Conservation (phyloP, 2,329 filamentous ascomycete species). For the Gaeumannomyces sp. region DNA sequence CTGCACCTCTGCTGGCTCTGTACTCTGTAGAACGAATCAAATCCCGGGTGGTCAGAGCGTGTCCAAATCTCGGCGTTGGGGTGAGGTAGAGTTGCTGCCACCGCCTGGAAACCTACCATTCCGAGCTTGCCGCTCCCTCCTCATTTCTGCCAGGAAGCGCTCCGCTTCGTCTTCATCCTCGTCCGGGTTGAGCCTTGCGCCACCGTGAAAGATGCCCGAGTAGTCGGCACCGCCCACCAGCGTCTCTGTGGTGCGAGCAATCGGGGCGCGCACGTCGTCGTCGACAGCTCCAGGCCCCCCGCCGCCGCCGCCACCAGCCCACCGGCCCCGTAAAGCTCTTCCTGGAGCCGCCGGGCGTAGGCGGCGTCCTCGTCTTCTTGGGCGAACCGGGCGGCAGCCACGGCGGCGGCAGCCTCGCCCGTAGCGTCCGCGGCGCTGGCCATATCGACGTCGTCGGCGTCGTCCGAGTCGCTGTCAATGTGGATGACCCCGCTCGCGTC, state of each 20-base stretch:
- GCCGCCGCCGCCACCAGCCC: conserved; percentile 31
- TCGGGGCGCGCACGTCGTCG: conserved; percentile 77
- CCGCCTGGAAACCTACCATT: conserved; percentile 13
- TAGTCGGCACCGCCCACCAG: conserved; percentile 60
- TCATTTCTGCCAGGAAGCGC: conserved; percentile 58
- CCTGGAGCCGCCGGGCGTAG: conserved; percentile 84
- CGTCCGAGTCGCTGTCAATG: conserved; percentile 72
- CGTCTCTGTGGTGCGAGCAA: conserved; percentile 86
- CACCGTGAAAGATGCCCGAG: conserved; percentile 24
- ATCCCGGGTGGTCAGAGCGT: background rate
- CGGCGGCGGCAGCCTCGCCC: conserved; percentile 30
- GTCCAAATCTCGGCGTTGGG: background rate
- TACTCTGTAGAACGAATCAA: background rate
- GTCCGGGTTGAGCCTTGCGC: conserved; percentile 40
- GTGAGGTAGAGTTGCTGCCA: background rate
- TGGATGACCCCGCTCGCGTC: conserved; percentile 60
- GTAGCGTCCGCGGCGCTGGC: conserved; percentile 23
- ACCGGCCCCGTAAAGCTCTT: conserved; percentile 71
- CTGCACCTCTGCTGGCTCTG: conserved; percentile 11
- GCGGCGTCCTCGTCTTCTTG: conserved; percentile 84
- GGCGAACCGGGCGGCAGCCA: conserved; percentile 37
- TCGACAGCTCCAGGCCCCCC: conserved; percentile 21
- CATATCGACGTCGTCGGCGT: conserved; percentile 43
- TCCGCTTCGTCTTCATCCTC: conserved; percentile 51
- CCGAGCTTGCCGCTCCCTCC: conserved; percentile 33